Percentiles rank a stretch among this genome's conserved stretches.
Conservation (phyloP, 2,329 filamentous ascomycete species). For the Fusarium goolgardi region DNA sequence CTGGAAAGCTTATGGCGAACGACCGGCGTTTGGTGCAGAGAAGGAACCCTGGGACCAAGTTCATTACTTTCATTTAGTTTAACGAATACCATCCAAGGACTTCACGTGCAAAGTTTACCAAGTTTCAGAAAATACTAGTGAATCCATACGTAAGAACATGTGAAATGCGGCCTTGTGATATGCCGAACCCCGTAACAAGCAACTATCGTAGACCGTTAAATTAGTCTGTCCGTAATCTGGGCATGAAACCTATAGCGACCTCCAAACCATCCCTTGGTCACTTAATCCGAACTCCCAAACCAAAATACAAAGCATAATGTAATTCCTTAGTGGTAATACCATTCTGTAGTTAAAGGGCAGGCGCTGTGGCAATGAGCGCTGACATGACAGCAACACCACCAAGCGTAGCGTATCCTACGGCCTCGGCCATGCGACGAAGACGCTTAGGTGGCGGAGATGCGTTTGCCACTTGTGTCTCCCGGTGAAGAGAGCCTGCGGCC, state of each 20-base stretch:
- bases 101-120: not conserved
- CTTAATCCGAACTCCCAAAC: conserved; percentile 25
- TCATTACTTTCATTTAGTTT: conserved; percentile 1
- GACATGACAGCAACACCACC: conserved; percentile 56
- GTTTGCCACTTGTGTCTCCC: not conserved
- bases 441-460: conserved; percentile 47
- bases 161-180: conserved; percentile 1
- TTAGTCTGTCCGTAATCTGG: not conserved
- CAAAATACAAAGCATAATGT: conserved; percentile 18
- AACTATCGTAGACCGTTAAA: not conserved
- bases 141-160: conserved; percentile 7
- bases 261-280: not conserved
- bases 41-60: conserved; percentile 5
- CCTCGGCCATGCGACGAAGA: conserved; percentile 52
- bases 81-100: not conserved
- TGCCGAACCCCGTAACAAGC: not conserved
- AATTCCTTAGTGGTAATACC: not conserved
- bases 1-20: conserved; percentile 35
- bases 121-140: not conserved
- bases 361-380: conserved; percentile 55
- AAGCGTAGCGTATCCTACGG: conserved; percentile 52
- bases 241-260: not conserved
- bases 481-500: not conserved
- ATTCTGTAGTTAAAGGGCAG: conserved; percentile 37
- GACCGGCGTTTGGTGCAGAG: conserved; percentile 44